Percentiles rank a stretch among this genome's conserved stretches.
Evolutionary conservation across 805 yeast species (phyloP).

Genomic region (Martiniozyma abietophila): DNA sequence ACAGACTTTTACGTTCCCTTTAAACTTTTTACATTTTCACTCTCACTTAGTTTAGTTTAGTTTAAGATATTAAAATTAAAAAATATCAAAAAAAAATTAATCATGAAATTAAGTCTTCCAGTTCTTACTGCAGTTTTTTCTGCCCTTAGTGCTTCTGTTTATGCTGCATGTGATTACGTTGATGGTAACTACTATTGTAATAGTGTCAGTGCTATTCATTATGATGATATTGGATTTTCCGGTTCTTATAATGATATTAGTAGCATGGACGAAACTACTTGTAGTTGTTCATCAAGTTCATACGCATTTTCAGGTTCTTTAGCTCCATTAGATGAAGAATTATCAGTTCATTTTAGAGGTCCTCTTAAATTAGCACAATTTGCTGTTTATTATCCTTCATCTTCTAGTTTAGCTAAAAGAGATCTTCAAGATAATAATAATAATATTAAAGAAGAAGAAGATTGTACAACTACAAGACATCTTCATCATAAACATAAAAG

Average conservation of each 20-base stretch:
- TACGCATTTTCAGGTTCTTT: slow-evolving; percentile 58
- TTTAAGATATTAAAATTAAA: too few species aligned
- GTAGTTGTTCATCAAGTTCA: slow-evolving; percentile 57
- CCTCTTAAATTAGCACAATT: slow-evolving; percentile 74
- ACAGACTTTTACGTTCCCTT: too few species aligned
- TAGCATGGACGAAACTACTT: slow-evolving; percentile 49
- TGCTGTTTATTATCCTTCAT: slow-evolving; percentile 76
- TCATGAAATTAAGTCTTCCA: too few species aligned
- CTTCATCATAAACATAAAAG: slow-evolving; percentile 46
- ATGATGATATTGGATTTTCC: slow-evolving; percentile 69
- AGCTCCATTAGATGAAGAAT: slow-evolving; percentile 78
- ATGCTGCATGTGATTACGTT: slow-evolving; percentile 28
- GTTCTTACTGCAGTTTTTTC: slow-evolving; percentile 16
- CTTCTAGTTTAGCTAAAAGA: slow-evolving; percentile 29
- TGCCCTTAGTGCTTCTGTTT: slow-evolving; percentile 12
- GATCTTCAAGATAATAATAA: slow-evolving; percentile 23
- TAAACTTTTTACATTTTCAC: too few species aligned
- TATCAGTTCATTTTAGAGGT: slow-evolving; percentile 86
- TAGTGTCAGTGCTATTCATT: slow-evolving; percentile 43
- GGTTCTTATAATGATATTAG: slow-evolving; percentile 74
- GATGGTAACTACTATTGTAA: slow-evolving; percentile 83
- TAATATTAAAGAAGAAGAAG: slow-evolving; percentile 31
- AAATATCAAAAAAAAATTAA: too few species aligned
- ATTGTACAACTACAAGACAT: slow-evolving; percentile 36
- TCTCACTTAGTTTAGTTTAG: too few species aligned